Base-by-base conservation (phyloP, 2,329 filamentous ascomycete genomes). In the Beauveria australis region DNA sequence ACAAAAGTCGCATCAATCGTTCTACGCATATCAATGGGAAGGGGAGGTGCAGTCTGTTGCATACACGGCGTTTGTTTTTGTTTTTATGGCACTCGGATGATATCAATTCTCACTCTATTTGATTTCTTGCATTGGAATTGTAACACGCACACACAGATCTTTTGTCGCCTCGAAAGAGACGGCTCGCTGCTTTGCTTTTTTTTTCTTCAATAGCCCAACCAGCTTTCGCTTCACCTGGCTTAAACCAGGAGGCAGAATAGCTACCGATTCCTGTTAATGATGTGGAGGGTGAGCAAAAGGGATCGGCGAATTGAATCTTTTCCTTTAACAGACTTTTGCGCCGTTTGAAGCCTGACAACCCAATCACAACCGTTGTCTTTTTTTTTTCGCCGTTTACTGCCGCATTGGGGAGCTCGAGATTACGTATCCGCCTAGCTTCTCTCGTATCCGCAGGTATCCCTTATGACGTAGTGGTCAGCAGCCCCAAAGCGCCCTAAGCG, bases 1-100 rank as follows among this genome's bases (percentile, higher is more conserved):
- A 44, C 48, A 59, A 59, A 53, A 53, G 56, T 43, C 56, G 24
- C 48, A 46, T 46, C 48, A 46, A 33, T 59, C 56, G 56, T 59
- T 59, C 53, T 52, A 46, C 40, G 56, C 56, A 59, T 59, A 51
- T 22, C 47, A 59, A 59, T 41, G 55, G 43, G 48, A 53, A 26
- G 47, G 53, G n/a, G 48, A 53, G 56, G 48, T 14, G 43, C 18
- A 19, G 47, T 59, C 56, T 59, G 40, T 53, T 59, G 56, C 56
- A 59, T 59, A 52, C n/a, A 33, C 19, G 54, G 54, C 48, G 56
- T 59, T 59, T 59, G 5, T n/a, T 49, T 19, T 37, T 18, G 30
- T 14, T 28, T 44, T 22, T 40, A 18, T 37, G 37, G 26, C n/a
- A 24, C n/a, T 33, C 14, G 47, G 37, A 46, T 37, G 46, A 59